These are phyloP conservation scores for Silene uniflora DNA, from an alignment of 148 eudicot genomes.

Conservation along the genomic window DNA sequence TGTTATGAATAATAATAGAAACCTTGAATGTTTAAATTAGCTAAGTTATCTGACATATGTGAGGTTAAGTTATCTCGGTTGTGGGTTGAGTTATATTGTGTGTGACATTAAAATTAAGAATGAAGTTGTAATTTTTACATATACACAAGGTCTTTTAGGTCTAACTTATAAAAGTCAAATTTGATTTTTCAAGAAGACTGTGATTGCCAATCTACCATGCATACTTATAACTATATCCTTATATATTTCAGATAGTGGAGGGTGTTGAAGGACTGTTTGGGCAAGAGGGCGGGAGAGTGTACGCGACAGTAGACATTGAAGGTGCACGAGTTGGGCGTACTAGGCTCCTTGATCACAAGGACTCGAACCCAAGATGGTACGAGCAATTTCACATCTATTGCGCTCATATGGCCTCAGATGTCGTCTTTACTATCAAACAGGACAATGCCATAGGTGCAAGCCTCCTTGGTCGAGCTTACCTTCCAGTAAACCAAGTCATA, in stretches of 20 bases:
- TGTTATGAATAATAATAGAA: too few species aligned
- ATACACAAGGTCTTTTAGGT: not conserved
- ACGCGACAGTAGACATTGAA: constrained; percentile 45
- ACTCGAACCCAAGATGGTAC: constrained; percentile 46
- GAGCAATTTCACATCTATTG: constrained; percentile 50
- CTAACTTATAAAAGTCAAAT: not conserved
- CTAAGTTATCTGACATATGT: too few species aligned
- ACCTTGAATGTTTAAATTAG: too few species aligned
- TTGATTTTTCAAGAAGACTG: not conserved
- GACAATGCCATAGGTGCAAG: constrained; percentile 40
- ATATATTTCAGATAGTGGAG: constrained; percentile 20
- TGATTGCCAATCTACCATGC: not conserved
- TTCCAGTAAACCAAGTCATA: constrained; percentile 40
- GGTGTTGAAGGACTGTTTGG: constrained; percentile 24
- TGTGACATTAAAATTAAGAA: too few species aligned
- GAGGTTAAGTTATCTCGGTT: too few species aligned
- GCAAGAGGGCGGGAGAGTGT: constrained; percentile 31
- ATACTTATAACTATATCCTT: not conserved
- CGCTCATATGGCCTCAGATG: constrained; percentile 43
- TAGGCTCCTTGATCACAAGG: constrained; percentile 33
- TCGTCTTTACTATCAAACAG: constrained; percentile 45
- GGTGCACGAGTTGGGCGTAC: constrained; percentile 48
- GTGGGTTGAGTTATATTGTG: too few species aligned
- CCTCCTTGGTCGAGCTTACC: constrained; percentile 43
- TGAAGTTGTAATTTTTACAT: not conserved